phyloP scores from a whole-genome alignment of 352 stramenopile genomes.

The Hyaloperonospora brassicae region DNA sequence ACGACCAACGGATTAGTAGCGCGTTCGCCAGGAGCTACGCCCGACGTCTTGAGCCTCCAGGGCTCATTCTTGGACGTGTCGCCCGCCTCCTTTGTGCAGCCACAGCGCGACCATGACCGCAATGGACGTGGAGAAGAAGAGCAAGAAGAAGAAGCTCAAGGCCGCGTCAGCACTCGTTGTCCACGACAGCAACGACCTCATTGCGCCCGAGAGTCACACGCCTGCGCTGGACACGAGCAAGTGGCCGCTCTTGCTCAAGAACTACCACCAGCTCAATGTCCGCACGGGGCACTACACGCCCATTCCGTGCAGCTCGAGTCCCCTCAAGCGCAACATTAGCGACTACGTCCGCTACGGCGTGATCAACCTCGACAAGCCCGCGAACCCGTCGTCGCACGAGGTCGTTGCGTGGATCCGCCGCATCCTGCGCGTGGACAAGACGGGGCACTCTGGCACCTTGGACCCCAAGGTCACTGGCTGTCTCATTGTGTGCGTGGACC shows the following conservation, averaged over 20 bases:
- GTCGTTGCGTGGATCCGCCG: constrained; percentile 99
- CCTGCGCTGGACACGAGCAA: constrained; percentile 94
- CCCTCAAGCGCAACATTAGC: constrained; percentile 94
- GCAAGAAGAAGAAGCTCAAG: constrained; percentile 88
- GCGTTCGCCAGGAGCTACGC: no score
- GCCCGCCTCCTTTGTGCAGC: not conserved
- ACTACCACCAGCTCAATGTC: constrained; percentile 98
- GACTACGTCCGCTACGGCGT: constrained; percentile 98
- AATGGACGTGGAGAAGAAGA: constrained; percentile 72
- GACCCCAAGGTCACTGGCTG: constrained; percentile 99
- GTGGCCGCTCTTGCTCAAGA: constrained; percentile 99
- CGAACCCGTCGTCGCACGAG: constrained; percentile 99
- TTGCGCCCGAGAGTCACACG: constrained; percentile 67
- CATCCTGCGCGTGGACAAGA: constrained; percentile 99
- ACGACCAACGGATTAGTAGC: constrained; percentile 18
- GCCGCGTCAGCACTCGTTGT: constrained; percentile 18
- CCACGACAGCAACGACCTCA: constrained; percentile 50
- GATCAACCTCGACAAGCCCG: constrained; percentile 99
- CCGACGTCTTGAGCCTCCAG: no score
- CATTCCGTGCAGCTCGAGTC: constrained; percentile 94
- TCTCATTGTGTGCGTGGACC: constrained; percentile 99
- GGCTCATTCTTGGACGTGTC: not conserved
- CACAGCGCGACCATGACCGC: constrained; percentile 37
- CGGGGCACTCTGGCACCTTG: constrained; percentile 97
- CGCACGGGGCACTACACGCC: constrained; percentile 99